Conservation (phyloP, 306 rosid genomes). For the Trifolium subterraneum region DNA sequence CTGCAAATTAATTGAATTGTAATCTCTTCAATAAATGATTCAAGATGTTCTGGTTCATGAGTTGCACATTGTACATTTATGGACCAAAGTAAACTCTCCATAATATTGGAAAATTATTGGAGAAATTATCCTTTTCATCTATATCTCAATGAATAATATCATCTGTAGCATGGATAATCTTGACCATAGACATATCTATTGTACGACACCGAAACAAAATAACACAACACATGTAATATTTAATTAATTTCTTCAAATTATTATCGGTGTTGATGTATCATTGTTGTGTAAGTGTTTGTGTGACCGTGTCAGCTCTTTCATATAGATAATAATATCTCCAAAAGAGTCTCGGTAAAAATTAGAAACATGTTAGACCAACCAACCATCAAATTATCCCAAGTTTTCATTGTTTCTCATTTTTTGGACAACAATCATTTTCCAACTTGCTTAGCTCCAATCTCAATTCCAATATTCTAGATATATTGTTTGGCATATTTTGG, state of each 20-base stretch:
- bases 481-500: not conserved
- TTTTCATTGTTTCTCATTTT: not conserved
- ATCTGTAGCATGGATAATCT: too few species aligned
- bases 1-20: conserved; percentile 44
- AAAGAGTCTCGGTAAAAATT: not conserved
- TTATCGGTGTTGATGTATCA: too few species aligned
- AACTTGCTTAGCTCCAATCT: not conserved
- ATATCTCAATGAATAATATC: too few species aligned
- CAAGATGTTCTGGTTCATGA: not conserved
- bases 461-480: not conserved
- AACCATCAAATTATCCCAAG: not conserved
- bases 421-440: not conserved
- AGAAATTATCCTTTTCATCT: too few species aligned
- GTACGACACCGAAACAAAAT: too few species aligned
- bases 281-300: too few species aligned
- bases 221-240: too few species aligned
- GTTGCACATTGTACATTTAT: not conserved
- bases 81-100: not conserved
- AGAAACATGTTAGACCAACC: not conserved
- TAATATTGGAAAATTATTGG: not conserved
- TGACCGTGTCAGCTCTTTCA: too few species aligned
- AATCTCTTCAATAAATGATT: conserved; percentile 13
- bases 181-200: too few species aligned
- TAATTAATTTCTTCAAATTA: too few species aligned
- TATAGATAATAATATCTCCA: too few species aligned